phyloP scores from a whole-genome alignment of 1,284 basidiomycete genomes.

The Puccinia novopanici region DNA sequence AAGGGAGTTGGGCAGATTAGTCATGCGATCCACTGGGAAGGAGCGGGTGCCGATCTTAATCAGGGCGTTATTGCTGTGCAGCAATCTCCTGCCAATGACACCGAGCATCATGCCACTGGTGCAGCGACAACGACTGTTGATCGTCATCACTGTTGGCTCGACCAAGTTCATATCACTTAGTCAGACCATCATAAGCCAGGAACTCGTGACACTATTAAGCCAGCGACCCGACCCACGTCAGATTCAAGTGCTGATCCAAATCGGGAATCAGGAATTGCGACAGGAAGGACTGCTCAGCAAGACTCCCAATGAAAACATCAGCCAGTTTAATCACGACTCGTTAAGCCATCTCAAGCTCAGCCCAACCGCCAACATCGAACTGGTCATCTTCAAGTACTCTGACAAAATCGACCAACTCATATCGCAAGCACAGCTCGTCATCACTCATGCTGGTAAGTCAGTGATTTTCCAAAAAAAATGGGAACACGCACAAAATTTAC shows the following conservation, averaged over 20 bases:
- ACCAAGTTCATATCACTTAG: constrained; percentile 1
- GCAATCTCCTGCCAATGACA: background rate
- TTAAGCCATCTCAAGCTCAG: background rate
- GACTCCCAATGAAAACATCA: background rate
- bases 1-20: constrained; percentile 84
- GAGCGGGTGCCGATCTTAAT: background rate
- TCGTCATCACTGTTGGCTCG: constrained; percentile 21
- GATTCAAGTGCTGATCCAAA: background rate
- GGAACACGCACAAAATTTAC: background rate
- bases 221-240: background rate
- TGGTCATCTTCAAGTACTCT: constrained; percentile 19
- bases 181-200: background rate
- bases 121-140: background rate
- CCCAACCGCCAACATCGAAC: background rate
- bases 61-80: background rate
- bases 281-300: background rate
- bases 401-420: background rate
- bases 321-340: background rate
- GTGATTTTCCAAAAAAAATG: background rate
- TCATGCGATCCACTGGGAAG: constrained; percentile 74
- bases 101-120: no score
- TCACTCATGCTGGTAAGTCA: constrained; percentile 22
- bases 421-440: background rate
- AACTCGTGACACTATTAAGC: background rate
- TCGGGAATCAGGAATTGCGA: background rate